phyloP scores from a whole-genome alignment of 805 yeast species.

The Kluyveromyces lactis region DNA sequence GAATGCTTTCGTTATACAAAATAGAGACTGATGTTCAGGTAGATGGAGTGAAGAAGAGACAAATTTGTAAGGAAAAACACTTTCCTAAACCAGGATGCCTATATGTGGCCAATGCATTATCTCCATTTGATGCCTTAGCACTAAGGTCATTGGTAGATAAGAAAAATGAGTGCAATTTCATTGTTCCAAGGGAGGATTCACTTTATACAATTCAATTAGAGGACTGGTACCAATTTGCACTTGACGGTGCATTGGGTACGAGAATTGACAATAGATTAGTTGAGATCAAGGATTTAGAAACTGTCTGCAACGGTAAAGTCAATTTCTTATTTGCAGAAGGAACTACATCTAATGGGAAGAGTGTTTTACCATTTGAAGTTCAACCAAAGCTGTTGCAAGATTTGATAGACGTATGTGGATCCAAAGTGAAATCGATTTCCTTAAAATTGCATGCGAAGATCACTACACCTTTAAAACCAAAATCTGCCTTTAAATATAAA shows the following conservation, averaged over 20 bases:
- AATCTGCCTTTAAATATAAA: constrained; percentile 3
- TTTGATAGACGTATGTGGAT: constrained; percentile 11
- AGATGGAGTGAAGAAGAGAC: constrained; percentile 36
- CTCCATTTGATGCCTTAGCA: constrained; percentile 38
- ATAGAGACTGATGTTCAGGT: constrained; percentile 25
- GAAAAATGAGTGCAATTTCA: not conserved
- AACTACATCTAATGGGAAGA: constrained; percentile 76
- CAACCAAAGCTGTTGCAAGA: constrained; percentile 14
- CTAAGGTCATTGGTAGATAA: constrained; percentile 21
- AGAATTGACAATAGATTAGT: constrained; percentile 9
- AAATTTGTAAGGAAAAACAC: constrained; percentile 15
- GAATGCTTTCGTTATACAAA: not conserved
- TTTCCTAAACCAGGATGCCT: constrained; percentile 34
- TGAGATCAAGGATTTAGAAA: constrained; percentile 10
- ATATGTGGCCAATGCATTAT: constrained; percentile 40
- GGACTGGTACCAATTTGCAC: constrained; percentile 16
- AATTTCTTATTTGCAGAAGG: constrained; percentile 68
- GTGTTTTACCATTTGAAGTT: constrained; percentile 51
- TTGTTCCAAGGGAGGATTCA: constrained; percentile 15
- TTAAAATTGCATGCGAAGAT: constrained; percentile 26
- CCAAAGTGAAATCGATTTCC: constrained; percentile 19
- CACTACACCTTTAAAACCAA: constrained; percentile 26
- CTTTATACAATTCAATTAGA: constrained; percentile 11
- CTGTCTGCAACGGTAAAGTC: constrained; percentile 31
- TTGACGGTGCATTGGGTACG: constrained; percentile 15